Percentiles rank a stretch among this genome's conserved stretches.
phyloP scores from a whole-genome alignment of 768 basidiomycete species.

The Suillus alpinus region DNA sequence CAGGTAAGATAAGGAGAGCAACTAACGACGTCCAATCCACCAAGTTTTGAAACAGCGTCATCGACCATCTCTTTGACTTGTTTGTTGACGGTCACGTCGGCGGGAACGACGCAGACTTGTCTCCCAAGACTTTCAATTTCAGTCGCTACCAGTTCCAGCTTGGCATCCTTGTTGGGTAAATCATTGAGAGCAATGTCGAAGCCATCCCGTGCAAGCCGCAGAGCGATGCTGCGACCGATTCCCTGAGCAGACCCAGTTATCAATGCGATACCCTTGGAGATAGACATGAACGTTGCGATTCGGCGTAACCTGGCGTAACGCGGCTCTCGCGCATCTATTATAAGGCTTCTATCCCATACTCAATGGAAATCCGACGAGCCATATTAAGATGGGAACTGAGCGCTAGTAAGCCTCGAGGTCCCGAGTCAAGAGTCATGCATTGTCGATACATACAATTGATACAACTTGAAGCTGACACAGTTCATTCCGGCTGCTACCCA shows the following conservation, averaged over 20 bases:
- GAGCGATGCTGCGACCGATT: conserved; percentile 24
- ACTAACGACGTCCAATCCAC: conserved; percentile 15
- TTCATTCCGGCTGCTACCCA: background rate
- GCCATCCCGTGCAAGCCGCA: conserved; percentile 26
- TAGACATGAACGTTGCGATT: background rate
- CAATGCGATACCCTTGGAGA: conserved; percentile 15
- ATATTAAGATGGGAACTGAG: background rate
- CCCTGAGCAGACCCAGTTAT: conserved; percentile 20
- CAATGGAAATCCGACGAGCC: background rate
- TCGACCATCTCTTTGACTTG: conserved; percentile 16
- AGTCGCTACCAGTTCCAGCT: conserved; percentile 5
- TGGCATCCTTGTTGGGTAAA: background rate
- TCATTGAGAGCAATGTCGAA: conserved; percentile 16
- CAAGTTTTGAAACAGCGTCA: conserved; percentile 4
- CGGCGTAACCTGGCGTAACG: background rate
- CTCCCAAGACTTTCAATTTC: conserved; percentile 1
- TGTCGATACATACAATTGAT: background rate
- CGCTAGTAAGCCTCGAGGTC: background rate
- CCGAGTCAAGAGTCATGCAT: background rate
- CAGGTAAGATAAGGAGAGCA: background rate
- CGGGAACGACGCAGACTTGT: background rate
- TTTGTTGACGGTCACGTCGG: conserved; percentile 6
- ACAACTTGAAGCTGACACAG: background rate
- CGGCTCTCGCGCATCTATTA: background rate
- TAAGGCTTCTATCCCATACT: background rate